These are phyloP conservation scores for Adansonia rubrostipa DNA, from an alignment of 441 rosid species.

Conservation along the genomic window DNA sequence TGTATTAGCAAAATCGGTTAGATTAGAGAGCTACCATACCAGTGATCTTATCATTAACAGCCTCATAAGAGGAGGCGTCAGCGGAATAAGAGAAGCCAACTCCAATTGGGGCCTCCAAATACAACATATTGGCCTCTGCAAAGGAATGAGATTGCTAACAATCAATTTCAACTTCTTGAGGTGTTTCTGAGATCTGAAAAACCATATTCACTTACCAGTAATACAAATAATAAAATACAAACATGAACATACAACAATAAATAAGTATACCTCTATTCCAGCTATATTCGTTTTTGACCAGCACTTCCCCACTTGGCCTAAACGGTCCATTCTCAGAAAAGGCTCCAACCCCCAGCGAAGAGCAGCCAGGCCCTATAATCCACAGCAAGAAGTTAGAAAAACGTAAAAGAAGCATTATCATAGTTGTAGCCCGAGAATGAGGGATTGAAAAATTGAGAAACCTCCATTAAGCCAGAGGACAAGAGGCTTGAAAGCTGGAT, in stretches of 20 bases:
- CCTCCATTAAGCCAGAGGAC: slow-evolving; percentile 99
- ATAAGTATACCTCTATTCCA: slow-evolving; percentile 72
- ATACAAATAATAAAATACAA: not conserved
- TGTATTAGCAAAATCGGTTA: not conserved
- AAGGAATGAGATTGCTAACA: slow-evolving; percentile 27
- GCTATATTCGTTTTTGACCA: slow-evolving; percentile 79
- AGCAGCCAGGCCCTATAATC: slow-evolving; percentile 86
- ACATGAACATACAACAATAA: not conserved
- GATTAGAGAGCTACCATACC: slow-evolving; percentile 46
- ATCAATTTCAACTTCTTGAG: slow-evolving; percentile 18
- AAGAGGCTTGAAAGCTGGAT: slow-evolving; percentile 80
- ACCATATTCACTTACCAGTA: not conserved
- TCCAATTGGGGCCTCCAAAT: slow-evolving; percentile 90
- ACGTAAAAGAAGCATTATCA: not conserved
- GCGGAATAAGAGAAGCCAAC: slow-evolving; percentile 98
- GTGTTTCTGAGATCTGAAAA: slow-evolving; percentile 21
- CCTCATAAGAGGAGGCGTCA: slow-evolving; percentile 63
- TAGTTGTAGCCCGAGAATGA: not conserved
- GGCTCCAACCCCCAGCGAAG: slow-evolving; percentile 95
- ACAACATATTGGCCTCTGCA: slow-evolving; percentile 96
- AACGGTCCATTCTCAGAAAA: slow-evolving; percentile 96
- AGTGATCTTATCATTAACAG: slow-evolving; percentile 78
- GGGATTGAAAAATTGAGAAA: slow-evolving; percentile 21
- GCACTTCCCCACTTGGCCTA: slow-evolving; percentile 73
- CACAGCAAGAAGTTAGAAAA: not conserved